Conservation (phyloP, 305 asterid genomes). For the Andrographis paniculata region DNA sequence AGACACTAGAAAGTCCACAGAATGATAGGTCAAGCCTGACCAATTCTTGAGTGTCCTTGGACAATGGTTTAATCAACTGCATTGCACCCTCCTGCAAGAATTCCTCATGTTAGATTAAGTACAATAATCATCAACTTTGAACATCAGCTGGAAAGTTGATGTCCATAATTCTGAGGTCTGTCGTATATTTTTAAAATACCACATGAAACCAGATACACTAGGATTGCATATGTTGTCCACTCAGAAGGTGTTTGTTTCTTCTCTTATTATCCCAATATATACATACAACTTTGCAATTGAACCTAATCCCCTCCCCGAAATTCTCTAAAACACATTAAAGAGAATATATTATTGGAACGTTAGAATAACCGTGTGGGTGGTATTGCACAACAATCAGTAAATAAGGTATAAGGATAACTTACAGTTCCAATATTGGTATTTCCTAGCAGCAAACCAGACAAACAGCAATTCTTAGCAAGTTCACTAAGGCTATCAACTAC, state of each 20-base stretch:
- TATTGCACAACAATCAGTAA: slow-evolving; percentile 1
- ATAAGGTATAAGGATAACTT: slow-evolving; percentile 24
- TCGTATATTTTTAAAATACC: too few relatives aligned
- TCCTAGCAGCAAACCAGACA: slow-evolving; percentile 80
- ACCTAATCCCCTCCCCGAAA: neutral
- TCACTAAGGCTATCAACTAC: slow-evolving; percentile 70
- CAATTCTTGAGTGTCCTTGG: slow-evolving; percentile 56
- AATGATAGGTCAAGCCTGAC: slow-evolving; percentile 73
- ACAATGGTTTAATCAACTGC: slow-evolving; percentile 58
- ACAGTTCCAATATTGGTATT: slow-evolving; percentile 73
- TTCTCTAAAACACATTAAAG: neutral
- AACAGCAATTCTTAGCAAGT: slow-evolving; percentile 50
- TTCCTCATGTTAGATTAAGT: slow-evolving; percentile 20
- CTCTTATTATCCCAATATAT: neutral
- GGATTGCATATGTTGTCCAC: too few relatives aligned
- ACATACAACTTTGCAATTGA: neutral
- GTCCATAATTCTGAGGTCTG: too few relatives aligned
- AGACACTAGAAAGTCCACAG: slow-evolving; percentile 52
- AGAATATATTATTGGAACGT: neutral
- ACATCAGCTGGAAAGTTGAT: too few relatives aligned
- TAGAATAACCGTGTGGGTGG: too few relatives aligned
- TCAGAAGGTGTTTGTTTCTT: too few relatives aligned
- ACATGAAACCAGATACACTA: too few relatives aligned
- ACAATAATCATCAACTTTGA: neutral
- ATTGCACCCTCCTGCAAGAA: slow-evolving; percentile 69